Evolutionary conservation across 2,329 filamentous ascomycete genomes (phyloP), one percentile per base, ranked within the genome.

Genomic region (Knufia fluminis): DNA sequence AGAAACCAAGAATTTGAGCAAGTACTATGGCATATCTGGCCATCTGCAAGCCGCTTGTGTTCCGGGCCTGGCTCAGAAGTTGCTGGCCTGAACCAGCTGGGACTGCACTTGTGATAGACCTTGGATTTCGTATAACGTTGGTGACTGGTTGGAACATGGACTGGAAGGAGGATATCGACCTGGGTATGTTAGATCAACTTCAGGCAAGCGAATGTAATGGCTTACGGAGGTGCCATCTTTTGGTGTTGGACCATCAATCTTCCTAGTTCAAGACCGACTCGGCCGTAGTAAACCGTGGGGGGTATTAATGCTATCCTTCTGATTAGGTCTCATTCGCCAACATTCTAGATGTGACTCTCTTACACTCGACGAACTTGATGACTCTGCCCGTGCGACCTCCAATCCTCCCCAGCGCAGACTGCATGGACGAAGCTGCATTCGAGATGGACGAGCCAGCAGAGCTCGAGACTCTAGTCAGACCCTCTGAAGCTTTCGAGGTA

Each of bases 171-270:
- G 82, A 76, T 58, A 86, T n/a, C 44, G 45, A 56, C 52, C 53
- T 51, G 51, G 51, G 45, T 48, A 7, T 28, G 33, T 31, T 24
- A n/a, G 38, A 49, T 44, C 40, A 42, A 75, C 6, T 28, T 6
- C 12, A 12, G 12, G 12, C 12, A 12, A 6, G 26, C 26, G 26
- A 28, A 12, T 12, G 6, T 28, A 28, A 6, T 28, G 26, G 6
- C 90, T 82, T 85, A 98, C 92, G 92, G 92, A 72, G 88, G 89
- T 66, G 78, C 75, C 89, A 98, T 96, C 74, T 85, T 86, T 72
- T 91, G 89, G 68, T 82, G 83, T 62, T 81, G 80, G 75, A 89
- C 88, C 59, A 97, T 80, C 60, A 96, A 78, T 78, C 86, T 94
- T 66, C 78, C 79, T 53, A 97, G 77, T 77, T 98, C 92, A 57